phyloP scores from a whole-genome alignment of 2,329 filamentous ascomycete species.

The Cercospora zeina region DNA sequence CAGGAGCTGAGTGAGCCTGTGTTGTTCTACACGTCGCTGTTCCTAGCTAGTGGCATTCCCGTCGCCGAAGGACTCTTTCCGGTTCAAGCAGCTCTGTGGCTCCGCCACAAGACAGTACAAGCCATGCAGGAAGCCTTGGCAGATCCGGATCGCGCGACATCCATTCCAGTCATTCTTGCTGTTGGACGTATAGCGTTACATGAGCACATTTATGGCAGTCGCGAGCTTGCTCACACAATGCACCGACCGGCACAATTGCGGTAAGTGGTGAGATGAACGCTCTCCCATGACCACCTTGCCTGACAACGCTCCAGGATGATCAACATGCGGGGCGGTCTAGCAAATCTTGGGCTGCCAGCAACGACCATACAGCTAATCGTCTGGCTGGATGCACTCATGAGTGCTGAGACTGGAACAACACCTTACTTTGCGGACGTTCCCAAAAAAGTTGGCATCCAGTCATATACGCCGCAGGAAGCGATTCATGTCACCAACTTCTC shows the following conservation, averaged over 20 bases:
- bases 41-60: constrained; percentile 31
- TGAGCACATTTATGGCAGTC: constrained; percentile 32
- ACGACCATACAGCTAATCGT: constrained; percentile 27
- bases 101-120: constrained; percentile 26
- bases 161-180: constrained; percentile 30
- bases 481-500: constrained; percentile 26
- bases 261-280: background rate
- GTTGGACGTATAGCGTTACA: constrained; percentile 33
- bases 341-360: constrained; percentile 21
- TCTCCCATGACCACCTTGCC: background rate
- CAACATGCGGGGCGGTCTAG: constrained; percentile 25
- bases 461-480: constrained; percentile 26
- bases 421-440: constrained; percentile 25
- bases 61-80: constrained; percentile 28
- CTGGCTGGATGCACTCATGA: constrained; percentile 27
- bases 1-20: constrained; percentile 30
- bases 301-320: constrained; percentile 20
- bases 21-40: constrained; percentile 30
- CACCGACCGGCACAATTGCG: constrained; percentile 29
- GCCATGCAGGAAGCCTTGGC: constrained; percentile 31
- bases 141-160: constrained; percentile 27
- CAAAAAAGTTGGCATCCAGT: constrained; percentile 19
- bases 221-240: constrained; percentile 25
- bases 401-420: constrained; percentile 21
- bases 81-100: constrained; percentile 23